phyloP scores from a whole-genome alignment of 306 rosid species.

The Cicer bijugum region DNA sequence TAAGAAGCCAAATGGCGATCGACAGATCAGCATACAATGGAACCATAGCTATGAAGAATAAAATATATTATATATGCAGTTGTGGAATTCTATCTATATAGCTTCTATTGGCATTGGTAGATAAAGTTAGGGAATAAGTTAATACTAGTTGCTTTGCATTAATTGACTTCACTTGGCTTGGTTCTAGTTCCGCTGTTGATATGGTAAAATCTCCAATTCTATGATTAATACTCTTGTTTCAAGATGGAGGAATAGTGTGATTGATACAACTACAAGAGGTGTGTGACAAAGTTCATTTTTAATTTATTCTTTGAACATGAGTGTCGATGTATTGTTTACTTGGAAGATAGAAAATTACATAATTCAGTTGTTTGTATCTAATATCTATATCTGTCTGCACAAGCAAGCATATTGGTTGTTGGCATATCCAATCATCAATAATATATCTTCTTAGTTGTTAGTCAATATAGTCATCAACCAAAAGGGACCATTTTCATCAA shows the following conservation, averaged over 20 bases:
- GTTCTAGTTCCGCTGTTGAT: background rate
- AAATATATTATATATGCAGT: conserved; percentile 3
- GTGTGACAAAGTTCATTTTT: conserved; percentile 38
- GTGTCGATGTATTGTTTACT: conserved; percentile 29
- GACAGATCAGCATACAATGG: conserved; percentile 22
- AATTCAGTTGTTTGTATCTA: conserved; percentile 28
- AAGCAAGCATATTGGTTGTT: conserved; percentile 18
- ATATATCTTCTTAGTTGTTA: background rate
- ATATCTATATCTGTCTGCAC: background rate
- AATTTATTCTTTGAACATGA: conserved; percentile 32
- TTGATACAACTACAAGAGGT: conserved; percentile 33
- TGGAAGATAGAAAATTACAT: conserved; percentile 24
- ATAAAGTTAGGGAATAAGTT: conserved; percentile 34
- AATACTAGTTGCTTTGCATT: conserved; percentile 16
- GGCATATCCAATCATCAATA: conserved; percentile 25
- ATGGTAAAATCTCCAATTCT: background rate
- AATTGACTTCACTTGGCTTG: conserved; percentile 16
- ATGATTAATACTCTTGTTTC: conserved; percentile 1
- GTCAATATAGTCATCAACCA: background rate
- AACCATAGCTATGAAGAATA: conserved; percentile 22
- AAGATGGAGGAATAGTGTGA: background rate
- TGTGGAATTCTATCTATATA: conserved; percentile 26
- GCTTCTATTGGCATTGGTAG: conserved; percentile 25
- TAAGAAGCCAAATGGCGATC: conserved; percentile 23
- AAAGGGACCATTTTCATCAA: conserved; percentile 4